phyloP scores from a whole-genome alignment of 1,139 yeast species.

The Spencermartinsiella ligniputridi region DNA sequence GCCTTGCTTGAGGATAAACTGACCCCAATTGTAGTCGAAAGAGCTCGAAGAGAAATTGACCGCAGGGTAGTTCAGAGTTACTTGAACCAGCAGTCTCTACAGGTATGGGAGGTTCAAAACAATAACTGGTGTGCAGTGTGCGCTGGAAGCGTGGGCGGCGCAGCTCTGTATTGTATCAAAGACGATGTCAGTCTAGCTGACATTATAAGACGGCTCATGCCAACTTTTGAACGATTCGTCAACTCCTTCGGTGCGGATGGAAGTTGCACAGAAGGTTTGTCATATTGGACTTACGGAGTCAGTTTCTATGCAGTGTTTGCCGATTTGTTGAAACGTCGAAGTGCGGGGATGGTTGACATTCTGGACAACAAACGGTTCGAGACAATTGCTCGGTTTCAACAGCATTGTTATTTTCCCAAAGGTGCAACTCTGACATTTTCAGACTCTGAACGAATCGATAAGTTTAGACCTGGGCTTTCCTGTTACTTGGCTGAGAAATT shows the following conservation, averaged over 20 bases:
- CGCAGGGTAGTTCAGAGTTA: background rate
- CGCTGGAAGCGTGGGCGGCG: background rate
- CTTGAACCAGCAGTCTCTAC: background rate
- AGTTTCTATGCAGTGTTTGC: background rate
- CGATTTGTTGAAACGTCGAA: background rate
- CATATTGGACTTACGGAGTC: slow-evolving; percentile 1
- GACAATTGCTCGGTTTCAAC: background rate
- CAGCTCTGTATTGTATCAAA: background rate
- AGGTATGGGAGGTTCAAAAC: background rate
- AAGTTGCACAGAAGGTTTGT: background rate
- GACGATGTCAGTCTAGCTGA: background rate
- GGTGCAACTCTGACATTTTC: background rate
- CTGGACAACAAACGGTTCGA: background rate
- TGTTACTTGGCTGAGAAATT: slow-evolving; percentile 1
- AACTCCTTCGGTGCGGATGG: background rate
- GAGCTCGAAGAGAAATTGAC: slow-evolving; percentile 1
- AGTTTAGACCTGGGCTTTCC: background rate
- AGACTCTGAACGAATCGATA: background rate
- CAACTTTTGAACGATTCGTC: background rate
- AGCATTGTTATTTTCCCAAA: background rate
- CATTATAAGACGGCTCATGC: background rate
- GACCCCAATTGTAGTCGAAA: background rate
- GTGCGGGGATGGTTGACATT: background rate
- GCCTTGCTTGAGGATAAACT: background rate
- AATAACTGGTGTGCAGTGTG: slow-evolving; percentile 1